These are phyloP conservation scores for Apiotrichum sp. DNA, from an alignment of 1,284 basidiomycete genomes.

Conservation along the genomic window DNA sequence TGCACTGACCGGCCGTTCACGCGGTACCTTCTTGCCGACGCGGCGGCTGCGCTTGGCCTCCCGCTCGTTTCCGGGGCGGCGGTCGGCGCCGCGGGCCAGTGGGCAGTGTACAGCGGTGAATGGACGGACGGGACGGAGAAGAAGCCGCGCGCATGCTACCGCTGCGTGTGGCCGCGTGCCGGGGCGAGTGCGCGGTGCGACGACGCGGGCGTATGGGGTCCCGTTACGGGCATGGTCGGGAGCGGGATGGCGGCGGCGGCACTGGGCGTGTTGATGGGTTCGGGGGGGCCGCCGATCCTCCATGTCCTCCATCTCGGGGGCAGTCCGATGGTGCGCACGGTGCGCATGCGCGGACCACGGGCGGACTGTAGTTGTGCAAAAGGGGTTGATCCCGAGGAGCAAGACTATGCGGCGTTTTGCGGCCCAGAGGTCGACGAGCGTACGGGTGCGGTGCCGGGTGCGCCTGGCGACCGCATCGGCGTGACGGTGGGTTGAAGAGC, in stretches of 20 bases:
- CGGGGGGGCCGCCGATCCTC: conserved; percentile 52
- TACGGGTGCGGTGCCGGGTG: conserved; percentile 22
- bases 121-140: conserved; percentile 46
- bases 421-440: conserved; percentile 49
- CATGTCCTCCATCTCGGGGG: conserved; percentile 30
- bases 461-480: conserved; percentile 36
- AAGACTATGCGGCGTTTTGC: conserved; percentile 72
- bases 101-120: conserved; percentile 61
- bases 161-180: conserved; percentile 78
- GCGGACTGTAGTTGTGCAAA: no score
- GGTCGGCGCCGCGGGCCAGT: conserved; percentile 83
- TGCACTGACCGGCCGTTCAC: conserved; percentile 93
- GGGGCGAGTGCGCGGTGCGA: conserved; percentile 63
- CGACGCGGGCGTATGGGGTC: conserved; percentile 85
- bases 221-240: conserved; percentile 85
- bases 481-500: conserved; percentile 16
- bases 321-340: conserved; percentile 64
- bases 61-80: conserved; percentile 91
- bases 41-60: conserved; percentile 64
- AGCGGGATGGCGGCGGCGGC: conserved; percentile 85
- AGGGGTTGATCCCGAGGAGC: conserved; percentile 12
- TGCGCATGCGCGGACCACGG: conserved; percentile 59
- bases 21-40: conserved; percentile 90
- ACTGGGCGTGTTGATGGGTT: conserved; percentile 70
- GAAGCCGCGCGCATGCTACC: conserved; percentile 65